phyloP scores from a whole-genome alignment of 1,139 yeast genomes.

The Geotrichum carabidarum region DNA sequence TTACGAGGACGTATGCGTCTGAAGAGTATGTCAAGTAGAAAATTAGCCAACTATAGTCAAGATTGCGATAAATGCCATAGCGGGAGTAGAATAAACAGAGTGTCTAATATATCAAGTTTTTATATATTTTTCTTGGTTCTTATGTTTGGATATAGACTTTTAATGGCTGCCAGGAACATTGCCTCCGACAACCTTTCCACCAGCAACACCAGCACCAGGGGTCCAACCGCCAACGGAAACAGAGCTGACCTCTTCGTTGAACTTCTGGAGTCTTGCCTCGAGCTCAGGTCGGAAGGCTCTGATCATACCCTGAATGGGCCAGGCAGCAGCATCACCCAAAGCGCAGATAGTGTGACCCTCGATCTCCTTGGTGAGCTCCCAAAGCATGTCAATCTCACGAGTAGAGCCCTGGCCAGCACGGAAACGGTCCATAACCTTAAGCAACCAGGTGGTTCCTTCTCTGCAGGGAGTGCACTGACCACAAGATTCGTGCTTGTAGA shows the following conservation, averaged over 20 bases:
- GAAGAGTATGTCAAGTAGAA: neutral
- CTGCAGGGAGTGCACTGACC: slow-evolving; percentile 95
- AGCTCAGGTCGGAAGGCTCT: slow-evolving; percentile 77
- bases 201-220: slow-evolving; percentile 53
- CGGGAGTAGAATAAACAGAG: neutral
- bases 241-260: slow-evolving; percentile 43
- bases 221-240: slow-evolving; percentile 77
- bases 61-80: no score
- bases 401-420: slow-evolving; percentile 70
- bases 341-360: slow-evolving; percentile 92
- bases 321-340: slow-evolving; percentile 86
- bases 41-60: no score
- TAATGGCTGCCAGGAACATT: slow-evolving; percentile 40
- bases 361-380: slow-evolving; percentile 74
- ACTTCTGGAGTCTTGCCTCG: slow-evolving; percentile 61
- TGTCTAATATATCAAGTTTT: neutral
- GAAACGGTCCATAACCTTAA: slow-evolving; percentile 78
- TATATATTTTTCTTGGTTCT: neutral
- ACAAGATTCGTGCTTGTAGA: slow-evolving; percentile 86
- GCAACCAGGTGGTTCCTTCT: slow-evolving; percentile 86
- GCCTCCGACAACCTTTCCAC: slow-evolving; percentile 63
- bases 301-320: slow-evolving; percentile 87
- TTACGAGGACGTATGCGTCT: neutral
- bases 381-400: slow-evolving; percentile 75
- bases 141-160: slow-evolving; percentile 1